phyloP scores from a whole-genome alignment of 345 rosid species.

The Schrenkiella parvula region DNA sequence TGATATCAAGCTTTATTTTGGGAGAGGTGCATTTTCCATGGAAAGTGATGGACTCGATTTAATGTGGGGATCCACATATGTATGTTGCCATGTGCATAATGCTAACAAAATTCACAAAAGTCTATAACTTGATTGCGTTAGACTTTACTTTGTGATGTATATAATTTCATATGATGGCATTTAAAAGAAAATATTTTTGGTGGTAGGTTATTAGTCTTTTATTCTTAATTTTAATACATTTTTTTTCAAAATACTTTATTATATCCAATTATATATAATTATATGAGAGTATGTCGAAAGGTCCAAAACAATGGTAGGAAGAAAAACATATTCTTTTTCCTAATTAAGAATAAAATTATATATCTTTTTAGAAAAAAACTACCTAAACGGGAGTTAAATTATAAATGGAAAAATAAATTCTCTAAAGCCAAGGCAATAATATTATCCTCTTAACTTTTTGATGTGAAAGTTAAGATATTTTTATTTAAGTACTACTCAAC shows the following conservation, averaged over 20 bases:
- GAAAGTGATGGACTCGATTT: slow-evolving; percentile 33
- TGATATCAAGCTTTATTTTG: slow-evolving; percentile 15
- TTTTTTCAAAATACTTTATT: neutral
- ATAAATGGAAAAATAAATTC: too few relatives aligned
- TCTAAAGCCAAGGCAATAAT: neutral
- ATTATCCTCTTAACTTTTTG: neutral
- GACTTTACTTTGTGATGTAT: slow-evolving; percentile 9
- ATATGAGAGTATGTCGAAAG: neutral
- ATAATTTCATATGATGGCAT: neutral
- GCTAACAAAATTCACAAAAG: slow-evolving; percentile 23
- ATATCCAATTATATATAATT: neutral
- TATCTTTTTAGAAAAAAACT: neutral
- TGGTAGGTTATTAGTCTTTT: neutral
- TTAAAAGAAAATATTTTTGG: neutral
- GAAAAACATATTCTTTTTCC: neutral
- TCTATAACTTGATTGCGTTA: slow-evolving; percentile 9
- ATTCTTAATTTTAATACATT: neutral
- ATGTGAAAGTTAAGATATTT: slow-evolving; percentile 19
- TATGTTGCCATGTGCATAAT: slow-evolving; percentile 33
- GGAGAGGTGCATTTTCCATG: slow-evolving; percentile 17
- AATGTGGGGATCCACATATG: slow-evolving; percentile 33
- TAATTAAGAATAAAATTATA: neutral
- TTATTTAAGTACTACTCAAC: slow-evolving; percentile 16
- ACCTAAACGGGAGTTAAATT: too few relatives aligned
- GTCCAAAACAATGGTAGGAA: neutral